Base-by-base conservation (phyloP, 768 basidiomycete species). In the Rhodotorula paludigena region DNA sequence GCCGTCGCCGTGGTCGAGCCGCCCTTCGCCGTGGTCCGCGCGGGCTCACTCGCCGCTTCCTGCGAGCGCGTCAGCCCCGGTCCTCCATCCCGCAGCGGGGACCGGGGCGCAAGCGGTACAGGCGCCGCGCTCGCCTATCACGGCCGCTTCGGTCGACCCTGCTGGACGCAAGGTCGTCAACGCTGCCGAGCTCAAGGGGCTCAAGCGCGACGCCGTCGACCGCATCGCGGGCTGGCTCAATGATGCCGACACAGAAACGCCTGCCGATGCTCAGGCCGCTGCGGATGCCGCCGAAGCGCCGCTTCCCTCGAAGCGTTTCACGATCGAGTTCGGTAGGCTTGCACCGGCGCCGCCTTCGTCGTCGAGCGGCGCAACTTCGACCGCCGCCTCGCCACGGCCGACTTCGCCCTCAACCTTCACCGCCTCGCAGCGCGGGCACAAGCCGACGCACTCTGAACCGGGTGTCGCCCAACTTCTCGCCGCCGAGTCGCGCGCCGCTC, bases 141-240 rank as follows among this genome's bases (percentile, higher is more conserved):
- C 36, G 1, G 35, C 32, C 18, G 33, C 33, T 21, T 25, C 45
- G 11, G 36, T 57, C 55, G 41, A 63, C 23, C 8, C 30, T 5
- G 10, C n/a, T 5, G 71, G 67, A 0, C 60, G 71, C n/a, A 72
- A 72, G 35, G 60, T 72, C 36, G 57, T 72, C 64, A 49, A 69
- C 14, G 35, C 38, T 1, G 36, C 3, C 23, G 71, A 72, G 53
- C 35, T 60, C 32, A 60, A 60, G 32, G 60, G 45, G 1, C 57
- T 72, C 25, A 68, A 60, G 61, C 54, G 65, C 20, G 64, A 63
- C 0, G 71, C 71, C 3, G 58, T 57, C 47, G 57, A 11, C 7
- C 56, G 71, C 12, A 38, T 72, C 16, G 35, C 51, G 7, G 51
- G 53, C 18, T 68, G 71, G 71, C 44, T 72, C 10, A 20, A 32